Evolutionary conservation across 345 rosid species (phyloP).

Genomic region (Microcos paniculata): DNA sequence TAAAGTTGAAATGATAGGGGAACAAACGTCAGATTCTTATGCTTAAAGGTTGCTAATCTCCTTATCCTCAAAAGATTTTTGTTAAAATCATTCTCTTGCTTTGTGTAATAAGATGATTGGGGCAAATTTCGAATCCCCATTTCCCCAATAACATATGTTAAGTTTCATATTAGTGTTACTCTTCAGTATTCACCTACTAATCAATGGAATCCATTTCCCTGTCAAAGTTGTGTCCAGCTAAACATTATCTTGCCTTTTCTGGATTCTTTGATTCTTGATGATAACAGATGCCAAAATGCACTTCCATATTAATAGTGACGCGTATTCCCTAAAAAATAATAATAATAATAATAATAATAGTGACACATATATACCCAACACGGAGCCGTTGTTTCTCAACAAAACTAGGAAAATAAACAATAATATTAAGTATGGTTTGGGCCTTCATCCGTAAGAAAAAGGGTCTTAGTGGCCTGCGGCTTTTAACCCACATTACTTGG

Average conservation of each 20-base stretch:
- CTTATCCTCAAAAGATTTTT: not conserved
- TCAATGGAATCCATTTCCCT: not conserved
- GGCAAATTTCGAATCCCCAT: too few species aligned
- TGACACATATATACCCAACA: not conserved
- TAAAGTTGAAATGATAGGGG: conserved; percentile 10
- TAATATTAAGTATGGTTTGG: not conserved
- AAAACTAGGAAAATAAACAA: not conserved
- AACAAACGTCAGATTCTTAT: conserved; percentile 23
- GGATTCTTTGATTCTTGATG: not conserved
- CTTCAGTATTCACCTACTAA: too few species aligned
- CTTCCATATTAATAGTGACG: not conserved
- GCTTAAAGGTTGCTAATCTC: conserved; percentile 8
- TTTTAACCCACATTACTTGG: not conserved
- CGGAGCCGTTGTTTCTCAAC: not conserved
- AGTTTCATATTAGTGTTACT: too few species aligned
- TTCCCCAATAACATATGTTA: too few species aligned
- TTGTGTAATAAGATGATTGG: too few species aligned
- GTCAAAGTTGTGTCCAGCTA: not conserved
- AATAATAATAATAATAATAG: too few species aligned
- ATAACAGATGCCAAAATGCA: not conserved
- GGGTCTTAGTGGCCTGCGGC: not conserved
- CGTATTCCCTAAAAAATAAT: too few species aligned
- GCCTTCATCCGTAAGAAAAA: not conserved
- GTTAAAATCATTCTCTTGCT: too few species aligned
- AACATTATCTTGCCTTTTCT: not conserved